Percentiles rank a stretch among this genome's conserved stretches.
Evolutionary conservation across 768 basidiomycete species (phyloP).

Genomic region (Psilocybe cubensis): DNA sequence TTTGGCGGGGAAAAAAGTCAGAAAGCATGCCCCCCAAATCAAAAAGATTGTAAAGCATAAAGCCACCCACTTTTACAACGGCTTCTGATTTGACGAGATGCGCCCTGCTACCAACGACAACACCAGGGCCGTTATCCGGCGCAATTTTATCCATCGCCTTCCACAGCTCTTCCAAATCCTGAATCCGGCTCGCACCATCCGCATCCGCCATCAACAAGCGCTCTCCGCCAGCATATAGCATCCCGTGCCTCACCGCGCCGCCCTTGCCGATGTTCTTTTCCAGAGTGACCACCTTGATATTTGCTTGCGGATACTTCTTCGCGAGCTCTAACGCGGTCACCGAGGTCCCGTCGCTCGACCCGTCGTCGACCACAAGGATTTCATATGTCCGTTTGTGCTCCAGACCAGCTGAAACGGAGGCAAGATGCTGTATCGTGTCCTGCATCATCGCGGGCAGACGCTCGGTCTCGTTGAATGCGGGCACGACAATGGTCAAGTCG

Average conservation of each 20-base stretch:
- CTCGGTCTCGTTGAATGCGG: slow-evolving; percentile 90
- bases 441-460: slow-evolving; percentile 86
- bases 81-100: slow-evolving; percentile 92
- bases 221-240: slow-evolving; percentile 78
- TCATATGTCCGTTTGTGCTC: slow-evolving; percentile 64
- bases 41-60: too few species aligned
- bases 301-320: slow-evolving; percentile 50
- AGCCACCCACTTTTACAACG: slow-evolving; percentile 78
- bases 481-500: slow-evolving; percentile 82
- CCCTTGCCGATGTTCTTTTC: slow-evolving; percentile 90
- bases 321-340: slow-evolving; percentile 68
- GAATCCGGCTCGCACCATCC: slow-evolving; percentile 89
- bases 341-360: slow-evolving; percentile 78
- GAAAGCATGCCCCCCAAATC: background rate
- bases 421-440: slow-evolving; percentile 70
- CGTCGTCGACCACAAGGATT: slow-evolving; percentile 90
- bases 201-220: slow-evolving; percentile 92
- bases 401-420: slow-evolving; percentile 33
- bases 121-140: slow-evolving; percentile 53
- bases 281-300: slow-evolving; percentile 80
- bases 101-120: slow-evolving; percentile 87
- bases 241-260: slow-evolving; percentile 91
- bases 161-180: slow-evolving; percentile 84
- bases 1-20: background rate
- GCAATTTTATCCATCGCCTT: slow-evolving; percentile 67